Evolutionary conservation across 192 early-diverging fungal species (phyloP), one percentile per base, ranked within the genome.

Genomic region (Coemansia sp.): DNA sequence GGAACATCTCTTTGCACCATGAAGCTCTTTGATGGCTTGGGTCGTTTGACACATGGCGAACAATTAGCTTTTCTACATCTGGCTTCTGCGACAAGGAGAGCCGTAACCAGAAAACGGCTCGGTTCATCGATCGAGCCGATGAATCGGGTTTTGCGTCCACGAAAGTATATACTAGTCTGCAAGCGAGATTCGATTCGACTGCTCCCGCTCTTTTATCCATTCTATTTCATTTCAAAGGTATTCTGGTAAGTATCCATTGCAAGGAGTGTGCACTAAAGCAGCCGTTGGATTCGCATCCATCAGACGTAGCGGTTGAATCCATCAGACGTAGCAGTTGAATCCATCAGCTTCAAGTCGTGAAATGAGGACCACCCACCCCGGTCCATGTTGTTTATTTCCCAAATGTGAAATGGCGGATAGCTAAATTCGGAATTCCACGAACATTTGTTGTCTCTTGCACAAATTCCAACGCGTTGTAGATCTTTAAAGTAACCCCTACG

Each of bases 401-500:
- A 52, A 52, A 52, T 52, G 11, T 24, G 23, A 52, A 52, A 52
- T 52, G 21, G 6, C 23, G 6, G 49, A 6, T 24, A 14, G 49
- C 49, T 52, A 21, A 52, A 52, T 52, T 24, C 49, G 0, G 14
- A 52, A 5, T 52, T 52, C 49, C 49, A 52, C n/a, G 44, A 14
- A 3, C 52, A 53, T 53, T 15, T 20, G 4, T 49, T 49, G 5
- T 21, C 5, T 15, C 21, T 49, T 15, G 5, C 21, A 14, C 48
- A 20, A 49, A 49, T 49, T 49, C 15, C 24, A 18, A 10, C 14
- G 38, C n/a, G 30, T 18, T 71, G 57, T 69, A 73, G 66, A 63
- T 73, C 78, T 81, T 74, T 76, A 81, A 81, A 68, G 53, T 69
- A 69, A 71, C 39, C 80, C 80, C 75, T 75, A 68, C 72, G 80